A percentile compares a stretch with the other conserved stretches of the same genome.
These are phyloP conservation scores for Setaria italica DNA, from an alignment of 202 grass and related monocot genomes.

Conservation along the genomic window DNA sequence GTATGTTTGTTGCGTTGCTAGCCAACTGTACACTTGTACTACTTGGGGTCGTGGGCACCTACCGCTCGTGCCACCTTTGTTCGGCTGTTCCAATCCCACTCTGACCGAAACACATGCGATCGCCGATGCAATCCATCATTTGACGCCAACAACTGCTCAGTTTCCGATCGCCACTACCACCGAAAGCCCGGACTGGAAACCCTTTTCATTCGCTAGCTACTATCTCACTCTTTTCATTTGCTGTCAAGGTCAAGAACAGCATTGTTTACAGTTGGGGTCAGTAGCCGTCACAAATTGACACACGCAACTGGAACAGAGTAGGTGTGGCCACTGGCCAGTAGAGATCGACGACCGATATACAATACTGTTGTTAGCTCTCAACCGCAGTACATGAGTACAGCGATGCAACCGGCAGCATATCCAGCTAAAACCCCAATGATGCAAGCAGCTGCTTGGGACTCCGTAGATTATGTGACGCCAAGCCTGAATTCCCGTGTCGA, in stretches of 20 bases:
- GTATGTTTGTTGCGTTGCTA: background rate
- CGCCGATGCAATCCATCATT: background rate
- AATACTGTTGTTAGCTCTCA: background rate
- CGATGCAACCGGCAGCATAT: background rate
- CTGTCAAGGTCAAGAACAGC: background rate
- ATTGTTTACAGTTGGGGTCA: background rate
- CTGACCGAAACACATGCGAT: conserved; percentile 19
- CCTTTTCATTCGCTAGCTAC: background rate
- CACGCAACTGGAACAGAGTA: background rate
- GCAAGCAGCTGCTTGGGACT: no score
- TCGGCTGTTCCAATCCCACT: background rate
- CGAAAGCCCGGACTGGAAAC: background rate
- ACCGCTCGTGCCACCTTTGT: background rate
- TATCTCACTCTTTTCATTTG: no score
- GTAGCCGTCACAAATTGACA: background rate
- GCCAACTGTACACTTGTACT: conserved; percentile 1
- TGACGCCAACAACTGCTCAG: background rate
- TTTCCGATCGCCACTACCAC: background rate
- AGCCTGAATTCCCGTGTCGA: no score
- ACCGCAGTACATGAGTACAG: background rate
- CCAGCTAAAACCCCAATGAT: background rate
- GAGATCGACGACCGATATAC: no score
- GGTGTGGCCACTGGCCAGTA: no score
- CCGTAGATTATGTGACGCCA: no score
- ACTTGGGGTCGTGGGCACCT: background rate